A percentile compares a stretch with the other conserved stretches of the same genome.
phyloP scores from a whole-genome alignment of 176 grass and related monocot species.

The Carex cristatella region DNA sequence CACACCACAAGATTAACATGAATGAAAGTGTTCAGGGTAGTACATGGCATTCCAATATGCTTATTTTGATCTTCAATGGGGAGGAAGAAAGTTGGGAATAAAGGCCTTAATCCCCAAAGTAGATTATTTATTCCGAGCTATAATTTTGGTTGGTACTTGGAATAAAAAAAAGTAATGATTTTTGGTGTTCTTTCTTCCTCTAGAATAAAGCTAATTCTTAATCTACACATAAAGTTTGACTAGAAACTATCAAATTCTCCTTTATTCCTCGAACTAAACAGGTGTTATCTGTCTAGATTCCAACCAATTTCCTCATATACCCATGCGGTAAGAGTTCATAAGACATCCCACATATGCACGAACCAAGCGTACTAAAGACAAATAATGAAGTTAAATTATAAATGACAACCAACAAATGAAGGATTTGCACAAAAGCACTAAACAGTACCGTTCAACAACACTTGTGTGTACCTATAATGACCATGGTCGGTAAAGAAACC shows the following conservation, averaged over 20 bases:
- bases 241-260: conserved; percentile 18
- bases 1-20: not conserved
- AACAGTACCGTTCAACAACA: not conserved
- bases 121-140: not conserved
- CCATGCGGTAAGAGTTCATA: not conserved
- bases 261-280: not conserved
- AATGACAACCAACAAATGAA: not conserved
- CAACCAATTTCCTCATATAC: not conserved
- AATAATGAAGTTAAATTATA: not conserved
- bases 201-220: conserved; percentile 22
- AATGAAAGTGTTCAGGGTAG: not conserved
- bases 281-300: conserved; percentile 1
- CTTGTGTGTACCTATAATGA: not conserved
- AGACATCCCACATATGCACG: not conserved
- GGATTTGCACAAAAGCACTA: not conserved
- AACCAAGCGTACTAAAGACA: not conserved
- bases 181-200: not conserved
- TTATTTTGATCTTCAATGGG: conserved; percentile 2
- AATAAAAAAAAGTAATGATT: conserved; percentile 20
- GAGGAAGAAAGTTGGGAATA: not conserved
- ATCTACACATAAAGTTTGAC: conserved; percentile 17
- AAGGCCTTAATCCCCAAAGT: conserved; percentile 12
- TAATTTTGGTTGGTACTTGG: conserved; percentile 15
- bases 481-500: conserved; percentile 2
- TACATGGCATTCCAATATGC: not conserved